Evolutionary conservation across 331 rosid species (phyloP).

Genomic region (Ulmus americana): DNA sequence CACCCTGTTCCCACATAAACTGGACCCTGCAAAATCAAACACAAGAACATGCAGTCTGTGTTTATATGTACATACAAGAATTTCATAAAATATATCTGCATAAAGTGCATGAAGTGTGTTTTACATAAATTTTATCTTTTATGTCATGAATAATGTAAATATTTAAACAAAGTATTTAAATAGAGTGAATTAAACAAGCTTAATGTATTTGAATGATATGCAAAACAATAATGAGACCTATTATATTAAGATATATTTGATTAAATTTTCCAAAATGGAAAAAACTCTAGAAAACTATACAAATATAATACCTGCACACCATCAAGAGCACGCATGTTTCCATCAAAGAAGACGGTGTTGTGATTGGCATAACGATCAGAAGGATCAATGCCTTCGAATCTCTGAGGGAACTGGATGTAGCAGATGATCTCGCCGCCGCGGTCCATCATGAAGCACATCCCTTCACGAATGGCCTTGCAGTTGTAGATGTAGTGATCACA

Average conservation of each 20-base stretch:
- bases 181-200: no score
- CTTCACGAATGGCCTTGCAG: conserved; percentile 78
- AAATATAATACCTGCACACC: conserved; percentile 60
- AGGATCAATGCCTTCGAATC: conserved; percentile 96
- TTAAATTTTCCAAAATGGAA: no score
- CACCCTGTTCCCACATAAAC: conserved; percentile 89
- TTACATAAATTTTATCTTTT: no score
- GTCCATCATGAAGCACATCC: conserved; percentile 98
- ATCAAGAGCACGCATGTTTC: conserved; percentile 94
- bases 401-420: conserved; percentile 90
- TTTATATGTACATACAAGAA: not conserved
- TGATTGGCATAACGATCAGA: conserved; percentile 94
- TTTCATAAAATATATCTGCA: not conserved
- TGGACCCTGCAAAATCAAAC: conserved; percentile 46
- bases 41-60: not conserved
- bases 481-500: conserved; percentile 83
- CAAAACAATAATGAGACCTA: no score
- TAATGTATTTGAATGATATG: no score
- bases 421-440: conserved; percentile 74
- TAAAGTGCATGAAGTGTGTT: not conserved
- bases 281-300: not conserved
- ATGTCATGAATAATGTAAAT: no score
- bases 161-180: no score
- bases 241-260: no score
- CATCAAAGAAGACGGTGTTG: conserved; percentile 85